Conservation (phyloP, 1,139 yeast genomes). For the Maudiozyma humilis region DNA sequence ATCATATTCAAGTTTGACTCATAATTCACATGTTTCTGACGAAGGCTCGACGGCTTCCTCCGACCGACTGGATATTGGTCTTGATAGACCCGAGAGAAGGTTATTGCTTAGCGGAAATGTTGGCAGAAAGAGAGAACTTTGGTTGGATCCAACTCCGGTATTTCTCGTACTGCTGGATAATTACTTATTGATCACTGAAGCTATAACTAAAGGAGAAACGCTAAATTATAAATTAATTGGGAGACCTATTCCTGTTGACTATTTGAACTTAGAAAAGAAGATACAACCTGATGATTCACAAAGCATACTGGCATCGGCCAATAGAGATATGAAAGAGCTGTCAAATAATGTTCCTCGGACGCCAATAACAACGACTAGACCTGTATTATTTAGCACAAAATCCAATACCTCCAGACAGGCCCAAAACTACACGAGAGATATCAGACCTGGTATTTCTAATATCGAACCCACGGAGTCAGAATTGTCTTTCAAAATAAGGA, state of each 20-base stretch:
- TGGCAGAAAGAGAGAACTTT: slow-evolving; percentile 53
- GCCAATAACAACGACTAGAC: slow-evolving; percentile 17
- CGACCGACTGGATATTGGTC: slow-evolving; percentile 39
- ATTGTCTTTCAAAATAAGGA: slow-evolving; percentile 42
- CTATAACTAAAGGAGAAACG: slow-evolving; percentile 17
- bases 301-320: slow-evolving; percentile 8
- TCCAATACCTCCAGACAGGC: slow-evolving; percentile 15
- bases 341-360: slow-evolving; percentile 20
- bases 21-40: slow-evolving; percentile 19
- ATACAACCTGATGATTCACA: slow-evolving; percentile 10
- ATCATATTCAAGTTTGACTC: slow-evolving; percentile 25
- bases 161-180: slow-evolving; percentile 67
- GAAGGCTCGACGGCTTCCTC: slow-evolving; percentile 8
- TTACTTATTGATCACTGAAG: slow-evolving; percentile 59
- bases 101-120: slow-evolving; percentile 56
- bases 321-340: slow-evolving; percentile 8
- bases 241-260: slow-evolving; percentile 54
- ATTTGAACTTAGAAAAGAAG: slow-evolving; percentile 43
- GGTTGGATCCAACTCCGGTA: slow-evolving; percentile 41
- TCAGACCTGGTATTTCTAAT: slow-evolving; percentile 12
- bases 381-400: slow-evolving; percentile 18
- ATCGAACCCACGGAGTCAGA: slow-evolving; percentile 16
- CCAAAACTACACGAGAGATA: slow-evolving; percentile 1
- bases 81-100: slow-evolving; percentile 49
- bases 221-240: slow-evolving; percentile 41